phyloP scores from a whole-genome alignment of 345 rosid genomes.

The Ailanthus altissimus region DNA sequence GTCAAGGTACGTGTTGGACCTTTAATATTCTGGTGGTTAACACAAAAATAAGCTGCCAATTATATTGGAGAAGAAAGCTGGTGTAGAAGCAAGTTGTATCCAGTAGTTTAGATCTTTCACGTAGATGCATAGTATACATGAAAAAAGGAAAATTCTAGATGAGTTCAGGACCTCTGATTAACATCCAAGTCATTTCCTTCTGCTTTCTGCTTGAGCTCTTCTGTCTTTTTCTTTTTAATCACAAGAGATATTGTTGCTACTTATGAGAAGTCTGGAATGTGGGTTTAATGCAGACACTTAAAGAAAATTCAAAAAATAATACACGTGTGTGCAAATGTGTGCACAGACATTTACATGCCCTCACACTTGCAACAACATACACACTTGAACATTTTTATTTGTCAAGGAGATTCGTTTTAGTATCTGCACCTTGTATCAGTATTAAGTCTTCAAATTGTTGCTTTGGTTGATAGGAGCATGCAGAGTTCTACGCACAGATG shows the following conservation, averaged over 20 bases:
- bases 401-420: background rate
- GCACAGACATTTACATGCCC: background rate
- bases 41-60: background rate
- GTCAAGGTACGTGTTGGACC: constrained; percentile 29
- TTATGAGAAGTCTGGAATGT: background rate
- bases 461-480: constrained; percentile 30
- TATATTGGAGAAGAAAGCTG: background rate
- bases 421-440: background rate
- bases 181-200: background rate
- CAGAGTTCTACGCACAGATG: constrained; percentile 39
- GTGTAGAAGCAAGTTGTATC: background rate
- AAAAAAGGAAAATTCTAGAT: background rate
- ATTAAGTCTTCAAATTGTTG: background rate
- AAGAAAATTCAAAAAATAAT: background rate
- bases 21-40: background rate
- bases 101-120: background rate
- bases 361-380: background rate
- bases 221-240: background rate
- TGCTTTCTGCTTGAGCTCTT: background rate
- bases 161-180: background rate
- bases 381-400: background rate
- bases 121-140: background rate
- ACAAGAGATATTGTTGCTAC: background rate
- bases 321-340: background rate
- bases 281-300: background rate